Evolutionary conservation across 2,329 filamentous ascomycete genomes (phyloP), one percentile per base, ranked within the genome.

Genomic region (Phoma herbarum): DNA sequence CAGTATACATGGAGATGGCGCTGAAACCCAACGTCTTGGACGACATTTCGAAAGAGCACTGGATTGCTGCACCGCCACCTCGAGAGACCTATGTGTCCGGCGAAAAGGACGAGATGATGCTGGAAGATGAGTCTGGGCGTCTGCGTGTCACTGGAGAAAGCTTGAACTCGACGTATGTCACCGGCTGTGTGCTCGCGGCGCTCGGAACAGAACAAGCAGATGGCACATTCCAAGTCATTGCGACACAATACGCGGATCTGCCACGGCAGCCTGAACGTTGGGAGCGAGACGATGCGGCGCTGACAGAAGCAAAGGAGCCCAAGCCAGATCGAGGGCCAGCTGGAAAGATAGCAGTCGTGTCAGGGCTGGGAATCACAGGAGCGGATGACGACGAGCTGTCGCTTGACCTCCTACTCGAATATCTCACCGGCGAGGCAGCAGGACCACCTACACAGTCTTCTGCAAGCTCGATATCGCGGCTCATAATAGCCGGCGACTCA

Each of bases 1-100:
- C 95, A 0, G 88, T 98, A 29, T 99, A 96, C 77, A 96, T 98
- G 90, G 92, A 98, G 64, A 93, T 99, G 92, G 87, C 91, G 2
- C 78, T 97, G 71, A 99, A 99, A 80, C 95, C 96, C 1, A 96
- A 96, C 73, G 94, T 99, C 75, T 81, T 99, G 31, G 93, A 97
- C 59, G 95, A 99, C 69, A 91, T 99, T 41, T 90, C 91, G 39
- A 96, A 96, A 78, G 94, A 97, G 90, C 91, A 93, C 74, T 97
- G 92, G 89, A 92, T 96, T 59, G 89, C 91, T 0, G 92, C 91
- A 1, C 93, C 93, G 9, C 87, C 91, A 14, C 85, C 88, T 8
- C 85, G 89, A 59, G 84, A 89, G 64, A 95, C 92, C 67, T 97
- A 97, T 78, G 85, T 88, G 64, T 87, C 86, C 33, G 82, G 87